phyloP scores from a whole-genome alignment of 1,139 yeast genomes.

The Blastobotrys raffinosifermentans region DNA sequence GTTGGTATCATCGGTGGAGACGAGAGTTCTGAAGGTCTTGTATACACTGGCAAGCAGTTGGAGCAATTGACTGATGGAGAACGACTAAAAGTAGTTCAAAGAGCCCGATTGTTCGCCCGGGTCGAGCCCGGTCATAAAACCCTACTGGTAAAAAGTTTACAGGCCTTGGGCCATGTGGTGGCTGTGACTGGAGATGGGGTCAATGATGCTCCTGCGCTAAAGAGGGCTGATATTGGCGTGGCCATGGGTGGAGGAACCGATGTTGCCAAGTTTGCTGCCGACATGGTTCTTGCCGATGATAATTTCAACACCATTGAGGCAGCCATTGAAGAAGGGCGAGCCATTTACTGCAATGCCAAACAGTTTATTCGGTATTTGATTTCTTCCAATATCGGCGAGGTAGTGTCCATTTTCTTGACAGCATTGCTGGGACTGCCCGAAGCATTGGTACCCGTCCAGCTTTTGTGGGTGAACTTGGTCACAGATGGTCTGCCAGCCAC shows the following conservation, averaged over 20 bases:
- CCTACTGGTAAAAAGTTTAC: slow-evolving; percentile 44
- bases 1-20: slow-evolving; percentile 44
- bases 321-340: slow-evolving; percentile 47
- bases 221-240: slow-evolving; percentile 37
- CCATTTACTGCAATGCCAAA: slow-evolving; percentile 44
- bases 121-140: slow-evolving; percentile 52
- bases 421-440: slow-evolving; percentile 32
- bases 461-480: slow-evolving; percentile 34
- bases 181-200: slow-evolving; percentile 43
- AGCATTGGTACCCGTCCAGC: slow-evolving; percentile 32
- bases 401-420: slow-evolving; percentile 34
- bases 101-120: slow-evolving; percentile 46
- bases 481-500: slow-evolving; percentile 37
- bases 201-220: slow-evolving; percentile 39
- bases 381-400: slow-evolving; percentile 48
- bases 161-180: slow-evolving; percentile 38
- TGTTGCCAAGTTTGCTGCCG: slow-evolving; percentile 55
- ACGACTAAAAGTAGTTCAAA: slow-evolving; percentile 33
- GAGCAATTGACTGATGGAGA: slow-evolving; percentile 36
- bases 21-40: slow-evolving; percentile 27
- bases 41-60: slow-evolving; percentile 45
- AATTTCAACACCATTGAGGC: slow-evolving; percentile 48
- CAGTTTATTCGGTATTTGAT: slow-evolving; percentile 45
- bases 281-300: slow-evolving; percentile 46
- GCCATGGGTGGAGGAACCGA: slow-evolving; percentile 46